Base-by-base conservation (phyloP, 805 yeast species). In the Candida nonsorbophila region DNA sequence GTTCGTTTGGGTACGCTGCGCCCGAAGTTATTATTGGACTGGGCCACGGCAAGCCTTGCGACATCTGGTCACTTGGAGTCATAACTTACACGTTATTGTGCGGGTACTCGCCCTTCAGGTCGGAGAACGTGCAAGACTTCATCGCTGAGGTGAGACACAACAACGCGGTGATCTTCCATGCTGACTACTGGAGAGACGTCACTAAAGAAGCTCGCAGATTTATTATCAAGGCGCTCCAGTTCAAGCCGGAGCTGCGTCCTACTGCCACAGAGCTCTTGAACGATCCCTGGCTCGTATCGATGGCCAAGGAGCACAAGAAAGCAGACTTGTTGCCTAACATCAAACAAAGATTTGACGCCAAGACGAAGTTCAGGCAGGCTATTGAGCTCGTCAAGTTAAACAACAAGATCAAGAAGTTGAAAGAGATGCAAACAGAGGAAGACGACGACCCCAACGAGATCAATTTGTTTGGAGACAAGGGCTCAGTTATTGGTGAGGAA, bases 41-140 rank as follows among this genome's bases (percentile, higher is more conserved):
- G 22, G 97, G 96, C 6, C 97, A 90, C 57, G 95, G 96, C 22
- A 85, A 84, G 47, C 90, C 96, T 1, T 90, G 96, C 58, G 98
- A 90, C 53, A 74, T 90, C 32, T 90, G 98, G 98, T 83, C 95
- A 1, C 51, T 90, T 22, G 98, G 98, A 20, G 94, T 90, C 6
- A 85, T 90, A 25, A 76, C 95, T 0, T 92, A 86, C 55, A 88
- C 97, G 0, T 60, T 88, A 25, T 66, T 90, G 25, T 86, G 92
- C 43, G 98, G 98, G 1, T 86, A 87, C 51, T 81, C 94, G 5
- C 96, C 97, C 3, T 86, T 90, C 55, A 62, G 88, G 28, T 77
- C 95, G 1, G 96, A 88, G 49, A 79, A 75, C 26, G 85, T 83
- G 1, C 72, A 69, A 31, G 94, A 84, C 32, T 90, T 92, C 50